Base-by-base conservation (phyloP, 495 filamentous ascomycete species). In the Chaetomidium leptoderma region DNA sequence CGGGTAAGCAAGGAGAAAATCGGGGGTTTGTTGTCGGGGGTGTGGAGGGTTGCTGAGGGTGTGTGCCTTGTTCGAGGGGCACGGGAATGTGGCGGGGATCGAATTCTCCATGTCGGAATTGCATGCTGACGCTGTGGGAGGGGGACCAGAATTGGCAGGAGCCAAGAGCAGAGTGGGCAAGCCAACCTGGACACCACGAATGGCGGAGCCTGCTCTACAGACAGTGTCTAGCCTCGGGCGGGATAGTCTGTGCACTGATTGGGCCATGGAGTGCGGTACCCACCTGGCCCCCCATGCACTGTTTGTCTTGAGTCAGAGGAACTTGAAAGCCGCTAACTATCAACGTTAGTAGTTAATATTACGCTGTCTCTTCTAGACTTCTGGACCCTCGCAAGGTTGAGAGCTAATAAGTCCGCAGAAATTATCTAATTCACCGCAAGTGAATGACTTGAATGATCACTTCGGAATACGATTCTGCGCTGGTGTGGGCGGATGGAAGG, bases 71-170 rank as follows among this genome's bases (percentile, higher is more conserved):
- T 10, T 5, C 45, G 3, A 10, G 26, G 33, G 60, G 60, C 57
- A 66, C 63, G 58, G 53, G 32, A 57, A 50, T 33, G 30, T 43
- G 54, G 61, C 55, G 59, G 49, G 58, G 55, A 68, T 66, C 60
- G 63, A 64, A 68, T 65, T 68, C 32, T 63, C n/a, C n/a, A n/a
- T n/a, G 43, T 61, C 57, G 59, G 59, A 68, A 68, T 68, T 59
- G 65, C 65, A 68, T 68, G 48, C 55, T 60, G 39, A 30, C 47
- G 30, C 53, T 55, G 36, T 46, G 55, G 40, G 36, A 47, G 55
- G 40, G 36, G 42, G 55, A 17, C 53, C 62, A 43, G 37, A 66
- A 62, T 27, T 16, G 51, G 58, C 45, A 60, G 53, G 52, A 51
- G 52, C 58, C 45, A 54, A 36, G 17, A 32, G 17, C 24, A 27